These are phyloP conservation scores for Microbotryum saponariae DNA, from an alignment of 1,284 basidiomycete genomes.

Conservation along the genomic window DNA sequence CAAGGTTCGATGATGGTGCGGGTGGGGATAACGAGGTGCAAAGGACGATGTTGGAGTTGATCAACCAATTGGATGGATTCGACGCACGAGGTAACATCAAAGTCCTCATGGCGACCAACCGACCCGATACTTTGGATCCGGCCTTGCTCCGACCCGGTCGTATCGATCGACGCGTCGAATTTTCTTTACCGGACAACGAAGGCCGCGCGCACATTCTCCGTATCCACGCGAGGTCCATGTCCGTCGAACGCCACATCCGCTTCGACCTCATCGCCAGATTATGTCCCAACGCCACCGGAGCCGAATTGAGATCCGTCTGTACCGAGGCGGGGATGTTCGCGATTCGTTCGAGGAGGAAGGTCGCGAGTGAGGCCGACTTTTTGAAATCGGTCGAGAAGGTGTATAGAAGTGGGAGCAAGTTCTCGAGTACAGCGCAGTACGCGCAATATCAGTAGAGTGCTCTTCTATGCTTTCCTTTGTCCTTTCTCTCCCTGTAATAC, in stretches of 20 bases:
- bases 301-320: constrained; percentile 90
- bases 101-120: constrained; percentile 98
- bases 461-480: too few species aligned
- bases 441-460: constrained; percentile 39
- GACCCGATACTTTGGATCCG: constrained; percentile 96
- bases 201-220: constrained; percentile 93
- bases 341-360: constrained; percentile 90
- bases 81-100: constrained; percentile 99
- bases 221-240: constrained; percentile 98
- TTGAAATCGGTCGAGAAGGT: constrained; percentile 94
- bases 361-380: constrained; percentile 96
- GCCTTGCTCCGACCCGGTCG: constrained; percentile 92
- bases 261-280: constrained; percentile 95
- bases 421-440: constrained; percentile 64
- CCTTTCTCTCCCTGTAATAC: too few species aligned
- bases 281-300: constrained; percentile 96
- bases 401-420: constrained; percentile 92
- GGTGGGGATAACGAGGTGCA: constrained; percentile 99
- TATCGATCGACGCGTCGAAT: constrained; percentile 92
- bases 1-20: constrained; percentile 97
- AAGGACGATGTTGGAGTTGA: constrained; percentile 98
- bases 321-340: constrained; percentile 99
- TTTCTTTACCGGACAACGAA: constrained; percentile 89
- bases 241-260: constrained; percentile 90
- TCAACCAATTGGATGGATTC: constrained; percentile 98